Base-by-base conservation (phyloP, 768 basidiomycete genomes). In the Mycena haematopus region DNA sequence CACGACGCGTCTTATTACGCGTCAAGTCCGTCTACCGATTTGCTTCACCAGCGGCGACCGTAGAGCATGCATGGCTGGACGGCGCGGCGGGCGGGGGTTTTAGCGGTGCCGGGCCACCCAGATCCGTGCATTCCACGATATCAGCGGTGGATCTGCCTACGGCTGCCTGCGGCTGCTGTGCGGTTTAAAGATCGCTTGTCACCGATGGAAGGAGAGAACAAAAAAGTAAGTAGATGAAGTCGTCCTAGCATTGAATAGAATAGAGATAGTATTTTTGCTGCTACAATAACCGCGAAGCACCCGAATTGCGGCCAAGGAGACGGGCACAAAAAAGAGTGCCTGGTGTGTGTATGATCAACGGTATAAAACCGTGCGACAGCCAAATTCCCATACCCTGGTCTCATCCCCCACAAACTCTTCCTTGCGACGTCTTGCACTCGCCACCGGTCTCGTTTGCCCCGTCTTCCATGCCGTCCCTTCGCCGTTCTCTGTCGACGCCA, bases 401-500 rank as follows among this genome's bases (percentile, higher is more conserved):
- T 17, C 22, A 3, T n/a, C n/a, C n/a, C 42, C 42, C 3, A 2
- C 10, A 42, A n/a, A n/a, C n/a, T 9, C 44, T 22, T 45, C 21
- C 47, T 21, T 33, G 52, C 52, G 44, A 69, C 67, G 61, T 53
- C n/a, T 42, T 42, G 40, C 38, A 14, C 24, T 36, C 52, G 29
- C 27, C 49, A 31, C 49, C 27, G 44, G 44, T 24, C 44, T 31
- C 68, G 67, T 69, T 69, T 69, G 74, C 38, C 40, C 40, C 40
- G 36, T 27, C 38, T 24, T 19, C 52, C 45, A 83, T 83, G 89
- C 92, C 91, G 70, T 92, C 90, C 77, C 88, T 93, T 69, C 91
- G 91, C 78, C 89, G 91, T 70, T 85, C 89, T 52, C 75, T 84
- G 64, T 92, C 92, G 21, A 85, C 88, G 59, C 87, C 89, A 45